phyloP scores from a whole-genome alignment of 1,139 yeast genomes.

The Pneumocystis canis region DNA sequence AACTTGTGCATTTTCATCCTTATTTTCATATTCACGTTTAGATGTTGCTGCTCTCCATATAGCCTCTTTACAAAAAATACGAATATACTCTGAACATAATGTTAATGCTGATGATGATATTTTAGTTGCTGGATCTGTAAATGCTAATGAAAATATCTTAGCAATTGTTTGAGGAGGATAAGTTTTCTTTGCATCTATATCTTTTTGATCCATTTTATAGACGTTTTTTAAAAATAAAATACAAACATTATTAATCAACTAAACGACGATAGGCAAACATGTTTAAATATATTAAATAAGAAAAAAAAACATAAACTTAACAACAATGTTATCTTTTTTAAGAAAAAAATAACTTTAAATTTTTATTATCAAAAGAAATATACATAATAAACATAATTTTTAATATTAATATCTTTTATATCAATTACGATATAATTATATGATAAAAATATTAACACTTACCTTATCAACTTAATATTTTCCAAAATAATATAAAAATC shows the following conservation, averaged over 20 bases:
- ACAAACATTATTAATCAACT: too few relatives aligned
- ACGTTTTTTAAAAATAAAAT: neutral
- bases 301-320: too few relatives aligned
- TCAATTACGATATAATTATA: too few relatives aligned
- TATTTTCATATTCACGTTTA: neutral
- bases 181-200: neutral
- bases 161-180: neutral
- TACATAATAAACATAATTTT: too few relatives aligned
- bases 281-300: too few relatives aligned
- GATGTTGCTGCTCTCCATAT: neutral
- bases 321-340: too few relatives aligned
- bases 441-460: too few relatives aligned
- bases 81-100: constrained; percentile 1
- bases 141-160: neutral
- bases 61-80: constrained; percentile 1
- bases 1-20: neutral
- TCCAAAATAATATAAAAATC: too few relatives aligned
- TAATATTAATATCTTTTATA: too few relatives aligned
- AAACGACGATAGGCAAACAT: neutral
- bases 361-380: too few relatives aligned
- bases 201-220: neutral
- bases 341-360: too few relatives aligned
- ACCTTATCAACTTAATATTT: too few relatives aligned
- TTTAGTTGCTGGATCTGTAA: neutral
- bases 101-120: neutral